Evolutionary conservation across 1,139 yeast species (phyloP).

Genomic region (Geotrichum phurueaensis): DNA sequence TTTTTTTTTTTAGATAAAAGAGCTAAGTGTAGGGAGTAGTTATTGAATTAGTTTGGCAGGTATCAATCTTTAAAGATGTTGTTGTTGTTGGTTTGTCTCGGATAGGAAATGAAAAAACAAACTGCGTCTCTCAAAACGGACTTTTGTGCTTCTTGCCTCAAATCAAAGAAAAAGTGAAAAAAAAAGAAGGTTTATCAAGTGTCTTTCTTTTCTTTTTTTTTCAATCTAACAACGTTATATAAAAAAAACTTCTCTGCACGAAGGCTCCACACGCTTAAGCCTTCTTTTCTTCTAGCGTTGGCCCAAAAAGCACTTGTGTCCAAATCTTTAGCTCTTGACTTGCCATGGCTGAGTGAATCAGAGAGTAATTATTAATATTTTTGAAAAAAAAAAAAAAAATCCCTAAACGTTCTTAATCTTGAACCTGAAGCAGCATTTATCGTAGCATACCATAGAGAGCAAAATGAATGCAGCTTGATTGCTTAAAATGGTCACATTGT

Average conservation of each 20-base stretch:
- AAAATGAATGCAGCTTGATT: no score
- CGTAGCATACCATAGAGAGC: no score
- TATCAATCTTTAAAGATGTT: background rate
- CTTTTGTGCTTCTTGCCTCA: background rate
- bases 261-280: background rate
- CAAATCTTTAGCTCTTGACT: background rate
- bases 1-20: background rate
- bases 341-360: background rate
- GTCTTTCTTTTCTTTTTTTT: background rate
- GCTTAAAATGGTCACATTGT: no score
- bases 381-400: no score
- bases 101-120: background rate
- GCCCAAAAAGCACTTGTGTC: background rate
- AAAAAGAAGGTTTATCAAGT: background rate
- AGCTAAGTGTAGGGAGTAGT: background rate
- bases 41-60: background rate
- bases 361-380: no score
- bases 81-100: background rate
- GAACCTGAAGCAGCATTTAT: no score
- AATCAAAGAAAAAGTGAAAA: background rate
- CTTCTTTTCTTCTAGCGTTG: background rate
- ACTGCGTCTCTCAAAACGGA: background rate
- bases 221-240: background rate
- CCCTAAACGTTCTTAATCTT: no score
- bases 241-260: background rate